Evolutionary conservation across 306 rosid genomes (phyloP), one percentile per base, ranked within the genome.

Genomic region (Cicer bijugum): DNA sequence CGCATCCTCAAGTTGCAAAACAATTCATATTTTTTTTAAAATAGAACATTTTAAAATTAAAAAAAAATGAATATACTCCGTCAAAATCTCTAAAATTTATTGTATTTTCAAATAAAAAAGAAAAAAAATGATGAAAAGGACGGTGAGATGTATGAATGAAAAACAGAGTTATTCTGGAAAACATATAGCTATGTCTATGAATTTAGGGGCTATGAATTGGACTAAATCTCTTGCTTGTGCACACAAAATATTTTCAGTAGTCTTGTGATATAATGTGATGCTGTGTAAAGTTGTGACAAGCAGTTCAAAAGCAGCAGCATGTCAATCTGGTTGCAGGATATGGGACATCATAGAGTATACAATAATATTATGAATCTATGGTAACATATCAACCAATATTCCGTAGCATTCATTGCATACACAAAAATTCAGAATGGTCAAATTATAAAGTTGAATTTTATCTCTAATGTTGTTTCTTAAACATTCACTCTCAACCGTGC

Each of bases 191-290:
- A 53, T 44, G 85, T 67, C 72, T 59, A 59, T 33, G 67, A 37
- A 37, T 52, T 82, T 71, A 67, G 80, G 78, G 70, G 71, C 71
- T 72, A 77, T 55, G 72, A 12, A 72, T 47, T 74, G 67, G 45
- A 73, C 7, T 78, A 78, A 82, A 77, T 82, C 82, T 82, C 67
- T 82, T 82, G 85, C 85, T 82, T 82, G 85, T 61, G 76, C 43
- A 52, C 43, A 10, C 63, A 82, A 73, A 67, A 73, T 69, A 76
- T 82, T 82, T 67, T 72, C 61, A 82, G 82, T 23, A 44, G 76
- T 78, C 66, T 62, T 65, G 65, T 67, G 79, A 76, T 71, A 81
- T 81, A 78, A 50, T 61, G 63, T 78, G 57, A 39, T 73, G 80
- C 67, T 78, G 83, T 68, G 53, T 78, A 82, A 82, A 82, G 86